Base-by-base conservation (phyloP, 169 alveolate genomes). In the Plasmodium vivax region DNA sequence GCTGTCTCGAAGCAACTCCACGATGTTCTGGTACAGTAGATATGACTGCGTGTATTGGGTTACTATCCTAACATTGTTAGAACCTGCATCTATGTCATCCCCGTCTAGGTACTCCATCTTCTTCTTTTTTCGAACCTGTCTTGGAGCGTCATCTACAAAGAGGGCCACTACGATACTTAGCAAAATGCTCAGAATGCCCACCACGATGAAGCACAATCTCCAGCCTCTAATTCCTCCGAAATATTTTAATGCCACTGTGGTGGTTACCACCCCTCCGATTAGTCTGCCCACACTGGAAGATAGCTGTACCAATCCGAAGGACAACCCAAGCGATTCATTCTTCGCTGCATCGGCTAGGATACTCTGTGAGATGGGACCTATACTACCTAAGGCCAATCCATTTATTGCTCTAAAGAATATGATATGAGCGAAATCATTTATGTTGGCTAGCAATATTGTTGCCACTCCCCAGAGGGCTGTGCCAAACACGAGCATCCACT, bases 391-490 rank as follows among this genome's bases (percentile, higher is more conserved):
- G 12, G 96, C 96, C 54, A 96, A 95, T 38, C 98, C 98, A 71
- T 97, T 97, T 51, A 97, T 83, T 19, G 98, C 98, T 77, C 98
- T 95, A 30, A 97, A 96, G 58, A 95, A 80, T 74, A 96, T 68
- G 1, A 97, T 96, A 84, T 96, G 96, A 91, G 97, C 95, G 82
- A 95, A 96, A 41, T 94, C 96, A n/a, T 96, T 91, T 82, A 96
- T 96, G 58, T 94, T 91, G 12, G 98, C 98, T 62, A 98, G 93
- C 9, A 93, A 74, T 19, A 97, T 97, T 1, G 98, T 95, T 32
- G 97, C 96, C 23, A 97, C 72, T 12, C 99, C 99, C 97, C 98
- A 97, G n/a, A 94, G 93, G 9, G 95, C 94, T 41, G 97, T 95
- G n/a, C 98, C 99, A 71, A 95, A 87, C 43, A 97, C 98, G 38